Evolutionary conservation across 192 early-diverging fungal genomes (phyloP).

Genomic region (Coemansia sp.): DNA sequence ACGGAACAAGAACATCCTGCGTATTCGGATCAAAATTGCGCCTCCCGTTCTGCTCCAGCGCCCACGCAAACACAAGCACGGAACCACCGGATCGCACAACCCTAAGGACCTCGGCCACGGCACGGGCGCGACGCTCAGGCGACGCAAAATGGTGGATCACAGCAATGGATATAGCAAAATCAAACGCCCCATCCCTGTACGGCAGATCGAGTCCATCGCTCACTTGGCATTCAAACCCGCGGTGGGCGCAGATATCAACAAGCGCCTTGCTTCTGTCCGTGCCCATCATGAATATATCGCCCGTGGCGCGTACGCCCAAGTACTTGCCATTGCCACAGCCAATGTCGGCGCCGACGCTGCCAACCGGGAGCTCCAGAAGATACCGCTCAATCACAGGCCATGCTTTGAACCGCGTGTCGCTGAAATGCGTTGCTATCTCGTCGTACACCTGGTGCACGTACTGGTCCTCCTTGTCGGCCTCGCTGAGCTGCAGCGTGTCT

Average conservation of each 20-base stretch:
- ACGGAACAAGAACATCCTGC: conserved; percentile 95
- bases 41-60: conserved; percentile 83
- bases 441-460: conserved; percentile 94
- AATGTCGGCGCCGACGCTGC: conserved; percentile 88
- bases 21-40: conserved; percentile 73
- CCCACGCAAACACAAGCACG: conserved; percentile 93
- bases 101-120: conserved; percentile 76
- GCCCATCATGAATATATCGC: conserved; percentile 76
- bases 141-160: conserved; percentile 94
- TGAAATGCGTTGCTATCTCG: conserved; percentile 90
- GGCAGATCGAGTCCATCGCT: conserved; percentile 79
- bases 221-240: conserved; percentile 80
- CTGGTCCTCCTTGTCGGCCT: conserved; percentile 64
- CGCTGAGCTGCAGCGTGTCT: conserved; percentile 33
- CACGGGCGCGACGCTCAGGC: conserved; percentile 67
- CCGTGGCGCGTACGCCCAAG: conserved; percentile 72
- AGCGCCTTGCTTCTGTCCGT: conserved; percentile 82
- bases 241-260: conserved; percentile 69
- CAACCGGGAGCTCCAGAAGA: conserved; percentile 59
- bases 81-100: conserved; percentile 70
- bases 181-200: conserved; percentile 71
- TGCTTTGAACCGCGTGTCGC: conserved; percentile 94
- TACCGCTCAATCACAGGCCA: conserved; percentile 96
- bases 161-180: conserved; percentile 95
- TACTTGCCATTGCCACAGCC: conserved; percentile 99